Conservation (phyloP, 257 asterid species). For the Salvia splendens region DNA sequence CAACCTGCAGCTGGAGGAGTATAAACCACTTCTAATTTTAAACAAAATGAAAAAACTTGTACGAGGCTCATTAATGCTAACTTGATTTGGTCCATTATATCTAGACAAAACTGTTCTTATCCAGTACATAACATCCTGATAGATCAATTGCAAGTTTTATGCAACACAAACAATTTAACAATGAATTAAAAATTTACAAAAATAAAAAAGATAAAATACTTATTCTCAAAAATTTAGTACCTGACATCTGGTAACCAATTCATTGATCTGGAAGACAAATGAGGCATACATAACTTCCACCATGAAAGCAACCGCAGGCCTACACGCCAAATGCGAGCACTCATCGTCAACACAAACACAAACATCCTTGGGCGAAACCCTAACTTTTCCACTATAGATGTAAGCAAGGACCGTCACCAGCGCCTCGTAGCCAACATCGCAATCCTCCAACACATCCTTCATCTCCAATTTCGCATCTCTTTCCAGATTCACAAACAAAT, state of each 20-base stretch:
- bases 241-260: constrained; percentile 71
- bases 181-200: background rate
- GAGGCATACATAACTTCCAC: constrained; percentile 73
- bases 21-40: constrained; percentile 13
- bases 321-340: constrained; percentile 82
- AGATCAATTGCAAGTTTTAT: constrained; percentile 5
- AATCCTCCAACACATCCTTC: constrained; percentile 75
- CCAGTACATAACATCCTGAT: background rate
- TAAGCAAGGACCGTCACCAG: constrained; percentile 66
- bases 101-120: no score
- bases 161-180: background rate
- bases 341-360: constrained; percentile 78
- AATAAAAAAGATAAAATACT: background rate
- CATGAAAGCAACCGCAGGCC: constrained; percentile 70
- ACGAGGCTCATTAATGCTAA: no score
- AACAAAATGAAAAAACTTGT: background rate
- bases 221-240: constrained; percentile 37
- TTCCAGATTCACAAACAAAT: constrained; percentile 46
- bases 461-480: constrained; percentile 48
- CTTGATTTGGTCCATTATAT: no score
- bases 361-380: constrained; percentile 60
- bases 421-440: constrained; percentile 52
- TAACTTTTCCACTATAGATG: constrained; percentile 72
- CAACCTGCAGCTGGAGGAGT: constrained; percentile 4
- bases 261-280: constrained; percentile 65